Evolutionary conservation across 2,329 filamentous ascomycete genomes (phyloP).

Genomic region (Sclerotinia minor): DNA sequence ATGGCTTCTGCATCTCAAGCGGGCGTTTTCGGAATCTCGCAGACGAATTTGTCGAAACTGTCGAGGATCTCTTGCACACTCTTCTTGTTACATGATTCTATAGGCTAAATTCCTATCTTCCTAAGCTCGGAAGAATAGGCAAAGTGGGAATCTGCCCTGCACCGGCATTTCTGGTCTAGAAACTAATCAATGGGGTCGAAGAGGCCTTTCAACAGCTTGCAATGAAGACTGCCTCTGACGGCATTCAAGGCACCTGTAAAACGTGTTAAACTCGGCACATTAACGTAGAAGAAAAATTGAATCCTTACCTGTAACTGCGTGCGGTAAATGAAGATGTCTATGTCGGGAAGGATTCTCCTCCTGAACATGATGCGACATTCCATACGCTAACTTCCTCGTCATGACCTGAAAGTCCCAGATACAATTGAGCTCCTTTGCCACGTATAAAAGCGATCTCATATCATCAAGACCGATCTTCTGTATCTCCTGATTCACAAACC

Average conservation of each 20-base stretch:
- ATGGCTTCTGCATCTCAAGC: not conserved
- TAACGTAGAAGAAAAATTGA: no score
- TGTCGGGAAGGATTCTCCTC: slow-evolving; percentile 5
- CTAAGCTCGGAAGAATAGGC: not conserved
- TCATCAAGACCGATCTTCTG: slow-evolving; percentile 5
- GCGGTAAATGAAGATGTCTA: not conserved
- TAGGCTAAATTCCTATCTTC: not conserved
- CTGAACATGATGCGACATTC: not conserved
- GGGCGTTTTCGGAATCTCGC: not conserved
- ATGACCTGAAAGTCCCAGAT: slow-evolving; percentile 12
- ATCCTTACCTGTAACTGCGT: not conserved
- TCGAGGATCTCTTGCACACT: not conserved
- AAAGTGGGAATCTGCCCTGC: not conserved
- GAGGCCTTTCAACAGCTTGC: slow-evolving; percentile 24
- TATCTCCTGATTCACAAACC: not conserved
- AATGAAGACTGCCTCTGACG: slow-evolving; percentile 23
- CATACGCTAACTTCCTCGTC: not conserved
- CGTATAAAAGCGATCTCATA: slow-evolving; percentile 21
- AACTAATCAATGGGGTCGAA: not conserved
- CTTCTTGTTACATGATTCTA: not conserved
- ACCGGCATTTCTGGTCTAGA: not conserved
- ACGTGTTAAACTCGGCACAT: not conserved
- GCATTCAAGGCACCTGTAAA: slow-evolving; percentile 23
- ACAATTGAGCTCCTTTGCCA: slow-evolving; percentile 27
- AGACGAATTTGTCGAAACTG: not conserved